A percentile compares a stretch with the other conserved stretches of the same genome.
These are phyloP conservation scores for Rubia occidens DNA, from an alignment of 305 asterid genomes.

Conservation along the genomic window DNA sequence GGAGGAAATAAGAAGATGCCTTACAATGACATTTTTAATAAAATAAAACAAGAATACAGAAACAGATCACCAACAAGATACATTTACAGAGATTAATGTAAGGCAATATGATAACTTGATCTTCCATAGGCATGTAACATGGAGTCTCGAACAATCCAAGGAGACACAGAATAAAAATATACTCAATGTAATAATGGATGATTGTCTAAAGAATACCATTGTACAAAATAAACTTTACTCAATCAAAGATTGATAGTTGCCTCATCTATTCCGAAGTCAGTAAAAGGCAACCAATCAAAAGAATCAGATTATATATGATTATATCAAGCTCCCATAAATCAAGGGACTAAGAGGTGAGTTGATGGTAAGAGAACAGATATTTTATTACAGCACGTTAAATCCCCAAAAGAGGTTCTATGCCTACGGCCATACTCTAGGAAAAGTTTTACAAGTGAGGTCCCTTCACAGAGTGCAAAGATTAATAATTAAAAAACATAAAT, in stretches of 20 bases:
- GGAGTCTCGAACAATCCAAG: background rate
- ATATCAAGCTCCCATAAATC: background rate
- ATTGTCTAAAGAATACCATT: background rate
- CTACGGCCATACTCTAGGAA: background rate
- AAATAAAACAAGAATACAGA: background rate
- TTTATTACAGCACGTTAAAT: background rate
- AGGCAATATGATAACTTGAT: slow-evolving; percentile 2
- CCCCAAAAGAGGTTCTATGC: background rate
- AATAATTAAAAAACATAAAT: background rate
- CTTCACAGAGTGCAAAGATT: background rate
- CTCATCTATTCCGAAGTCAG: background rate
- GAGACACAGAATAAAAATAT: background rate
- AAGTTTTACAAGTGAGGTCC: background rate
- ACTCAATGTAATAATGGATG: background rate
- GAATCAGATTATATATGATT: background rate
- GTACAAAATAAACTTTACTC: background rate
- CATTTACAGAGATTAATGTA: slow-evolving; percentile 2
- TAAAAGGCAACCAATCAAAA: background rate
- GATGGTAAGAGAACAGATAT: background rate
- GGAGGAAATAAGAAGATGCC: background rate
- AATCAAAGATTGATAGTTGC: background rate
- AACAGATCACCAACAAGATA: background rate
- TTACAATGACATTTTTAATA: background rate
- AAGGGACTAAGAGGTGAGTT: background rate
- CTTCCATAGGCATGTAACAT: background rate